Conservation (phyloP, 345 rosid genomes). For the Populus deltoides region DNA sequence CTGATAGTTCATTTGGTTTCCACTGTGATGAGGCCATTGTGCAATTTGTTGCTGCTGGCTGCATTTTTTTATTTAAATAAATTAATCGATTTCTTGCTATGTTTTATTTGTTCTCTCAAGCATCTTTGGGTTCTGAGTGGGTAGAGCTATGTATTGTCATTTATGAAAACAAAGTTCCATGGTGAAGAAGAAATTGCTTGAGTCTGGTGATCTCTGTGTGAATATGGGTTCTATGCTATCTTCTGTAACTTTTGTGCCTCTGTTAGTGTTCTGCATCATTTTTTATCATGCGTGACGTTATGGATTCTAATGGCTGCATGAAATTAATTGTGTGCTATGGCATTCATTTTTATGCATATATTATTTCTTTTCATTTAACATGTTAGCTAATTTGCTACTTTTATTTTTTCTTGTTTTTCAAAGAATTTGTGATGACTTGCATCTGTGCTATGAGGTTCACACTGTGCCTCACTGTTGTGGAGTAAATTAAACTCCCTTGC, state of each 20-base stretch:
- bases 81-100: neutral
- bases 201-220: neutral
- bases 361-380: neutral
- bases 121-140: neutral
- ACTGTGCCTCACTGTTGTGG: constrained; percentile 21
- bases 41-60: neutral
- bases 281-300: neutral
- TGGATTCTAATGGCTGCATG: neutral
- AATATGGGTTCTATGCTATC: neutral
- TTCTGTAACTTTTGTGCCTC: neutral
- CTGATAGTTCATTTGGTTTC: neutral
- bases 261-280: neutral
- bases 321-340: neutral
- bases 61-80: neutral
- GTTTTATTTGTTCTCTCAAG: neutral
- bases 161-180: neutral
- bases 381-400: constrained; percentile 6
- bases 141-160: neutral
- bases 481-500: constrained; percentile 23
- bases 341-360: neutral
- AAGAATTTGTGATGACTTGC: constrained; percentile 25
- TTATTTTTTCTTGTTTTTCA: neutral
- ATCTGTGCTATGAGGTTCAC: constrained; percentile 12
- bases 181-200: neutral
- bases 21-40: neutral